Evolutionary conservation across 73 alveolate species (phyloP).

Genomic region (Paramecium caudatum): DNA sequence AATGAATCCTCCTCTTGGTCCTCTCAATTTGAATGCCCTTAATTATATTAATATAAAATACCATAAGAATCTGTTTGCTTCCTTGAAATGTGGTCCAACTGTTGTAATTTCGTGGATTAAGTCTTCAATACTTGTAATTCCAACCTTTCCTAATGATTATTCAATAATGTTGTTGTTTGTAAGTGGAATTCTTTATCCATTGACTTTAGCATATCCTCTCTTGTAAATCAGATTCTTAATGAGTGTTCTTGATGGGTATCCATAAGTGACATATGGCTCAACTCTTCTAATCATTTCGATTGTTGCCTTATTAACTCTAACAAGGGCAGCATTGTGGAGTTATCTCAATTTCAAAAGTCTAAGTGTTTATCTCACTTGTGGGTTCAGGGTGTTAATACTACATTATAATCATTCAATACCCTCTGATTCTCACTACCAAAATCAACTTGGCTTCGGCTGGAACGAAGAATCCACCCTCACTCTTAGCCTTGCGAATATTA

Average conservation of each 20-base stretch:
- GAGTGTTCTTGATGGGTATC: conserved; percentile 91
- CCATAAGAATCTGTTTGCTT: conserved; percentile 97
- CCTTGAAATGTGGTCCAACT: conserved; percentile 96
- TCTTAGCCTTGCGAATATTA: conserved; percentile 76
- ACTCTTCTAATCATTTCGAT: conserved; percentile 92
- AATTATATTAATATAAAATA: neutral
- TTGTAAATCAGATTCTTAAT: conserved; percentile 92
- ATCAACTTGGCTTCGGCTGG: conserved; percentile 79
- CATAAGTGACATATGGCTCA: conserved; percentile 93
- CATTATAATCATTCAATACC: conserved; percentile 76
- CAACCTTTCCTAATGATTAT: conserved; percentile 92
- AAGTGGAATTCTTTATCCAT: conserved; percentile 94
- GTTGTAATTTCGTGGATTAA: conserved; percentile 93
- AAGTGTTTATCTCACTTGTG: conserved; percentile 88
- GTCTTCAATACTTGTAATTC: conserved; percentile 96
- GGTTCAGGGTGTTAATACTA: conserved; percentile 90
- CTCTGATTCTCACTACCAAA: conserved; percentile 77
- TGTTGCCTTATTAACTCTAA: conserved; percentile 94
- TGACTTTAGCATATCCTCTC: conserved; percentile 97
- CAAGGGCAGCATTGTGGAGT: conserved; percentile 94
- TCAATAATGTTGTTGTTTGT: conserved; percentile 93
- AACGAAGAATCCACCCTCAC: conserved; percentile 75
- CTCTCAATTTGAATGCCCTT: conserved; percentile 90
- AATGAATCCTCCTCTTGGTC: conserved; percentile 93
- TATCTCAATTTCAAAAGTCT: conserved; percentile 94